Evolutionary conservation across 805 yeast species (phyloP).

Genomic region (Teunomyces tritomae): DNA sequence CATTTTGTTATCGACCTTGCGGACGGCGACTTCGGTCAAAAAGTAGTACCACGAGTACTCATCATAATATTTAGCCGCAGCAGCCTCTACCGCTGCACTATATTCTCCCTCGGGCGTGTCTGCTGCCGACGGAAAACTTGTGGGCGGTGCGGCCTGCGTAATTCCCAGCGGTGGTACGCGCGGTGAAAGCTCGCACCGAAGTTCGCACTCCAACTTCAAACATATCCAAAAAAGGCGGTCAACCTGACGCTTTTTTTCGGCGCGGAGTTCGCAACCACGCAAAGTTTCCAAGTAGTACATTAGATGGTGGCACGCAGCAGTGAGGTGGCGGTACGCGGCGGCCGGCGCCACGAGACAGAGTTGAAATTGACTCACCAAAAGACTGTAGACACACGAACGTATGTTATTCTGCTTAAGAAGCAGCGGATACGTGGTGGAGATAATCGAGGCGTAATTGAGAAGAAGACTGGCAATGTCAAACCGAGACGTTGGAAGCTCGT

Average conservation of each 20-base stretch:
- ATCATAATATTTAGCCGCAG: conserved; percentile 22
- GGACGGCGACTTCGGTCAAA: conserved; percentile 38
- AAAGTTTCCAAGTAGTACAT: conserved; percentile 27
- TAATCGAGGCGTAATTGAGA: conserved; percentile 19
- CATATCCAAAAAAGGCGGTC: conserved; percentile 38
- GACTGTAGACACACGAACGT: conserved; percentile 16
- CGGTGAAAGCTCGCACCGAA: conserved; percentile 34
- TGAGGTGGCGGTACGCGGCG: conserved; percentile 23
- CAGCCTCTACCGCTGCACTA: conserved; percentile 21
- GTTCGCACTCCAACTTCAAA: conserved; percentile 36
- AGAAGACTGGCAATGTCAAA: conserved; percentile 19
- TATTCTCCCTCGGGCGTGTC: conserved; percentile 14
- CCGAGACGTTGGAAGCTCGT: conserved; percentile 17
- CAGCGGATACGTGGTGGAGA: conserved; percentile 21
- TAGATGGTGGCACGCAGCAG: conserved; percentile 27
- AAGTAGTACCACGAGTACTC: conserved; percentile 38
- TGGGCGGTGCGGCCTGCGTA: conserved; percentile 28
- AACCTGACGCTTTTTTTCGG: conserved; percentile 14
- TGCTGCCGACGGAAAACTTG: conserved; percentile 31
- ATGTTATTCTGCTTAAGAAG: conserved; percentile 14
- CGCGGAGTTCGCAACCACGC: conserved; percentile 3
- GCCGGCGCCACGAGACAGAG: conserved; percentile 25
- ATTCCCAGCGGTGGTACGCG: conserved; percentile 31
- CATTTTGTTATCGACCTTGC: conserved; percentile 38
- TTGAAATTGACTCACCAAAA: conserved; percentile 27